phyloP scores from a whole-genome alignment of 805 yeast genomes.

The Hanseniaspora jakobsenii region DNA sequence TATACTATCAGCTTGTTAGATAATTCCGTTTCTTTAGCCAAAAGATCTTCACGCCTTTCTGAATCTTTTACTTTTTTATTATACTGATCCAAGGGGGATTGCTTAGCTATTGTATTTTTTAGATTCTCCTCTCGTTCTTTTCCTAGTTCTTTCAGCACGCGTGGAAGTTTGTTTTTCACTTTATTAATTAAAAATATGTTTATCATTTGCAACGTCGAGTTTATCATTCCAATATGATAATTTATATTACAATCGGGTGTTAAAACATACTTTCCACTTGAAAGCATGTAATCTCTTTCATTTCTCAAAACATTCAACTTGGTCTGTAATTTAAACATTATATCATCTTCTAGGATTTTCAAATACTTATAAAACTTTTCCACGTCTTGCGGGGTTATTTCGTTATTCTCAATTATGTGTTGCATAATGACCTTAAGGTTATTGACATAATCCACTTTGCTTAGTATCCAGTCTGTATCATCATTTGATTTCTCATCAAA shows the following conservation, averaged over 20 bases:
- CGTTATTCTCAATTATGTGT: neutral
- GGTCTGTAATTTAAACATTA: neutral
- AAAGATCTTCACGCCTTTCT: neutral
- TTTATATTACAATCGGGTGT: neutral
- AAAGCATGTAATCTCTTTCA: neutral
- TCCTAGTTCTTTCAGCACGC: no score
- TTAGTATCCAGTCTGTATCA: constrained; percentile 10
- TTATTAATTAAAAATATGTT: neutral
- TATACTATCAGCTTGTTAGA: constrained; percentile 3
- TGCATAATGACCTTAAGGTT: constrained; percentile 3
- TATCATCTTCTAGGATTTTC: constrained; percentile 10
- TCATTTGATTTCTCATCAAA: constrained; percentile 9
- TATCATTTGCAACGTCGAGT: constrained; percentile 1
- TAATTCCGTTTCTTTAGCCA: neutral
- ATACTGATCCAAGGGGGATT: neutral
- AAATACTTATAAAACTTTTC: constrained; percentile 1
- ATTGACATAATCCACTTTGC: constrained; percentile 9
- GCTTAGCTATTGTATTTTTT: neutral
- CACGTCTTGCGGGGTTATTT: neutral
- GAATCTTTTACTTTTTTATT: neutral
- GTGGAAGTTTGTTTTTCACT: constrained; percentile 2
- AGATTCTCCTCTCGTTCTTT: neutral
- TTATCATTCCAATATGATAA: neutral
- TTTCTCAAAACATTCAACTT: neutral
- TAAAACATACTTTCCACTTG: no score